Percentiles rank a stretch among this genome's conserved stretches.
Conservation (phyloP, 2,329 filamentous ascomycete species). For the Monilinia polystroma region DNA sequence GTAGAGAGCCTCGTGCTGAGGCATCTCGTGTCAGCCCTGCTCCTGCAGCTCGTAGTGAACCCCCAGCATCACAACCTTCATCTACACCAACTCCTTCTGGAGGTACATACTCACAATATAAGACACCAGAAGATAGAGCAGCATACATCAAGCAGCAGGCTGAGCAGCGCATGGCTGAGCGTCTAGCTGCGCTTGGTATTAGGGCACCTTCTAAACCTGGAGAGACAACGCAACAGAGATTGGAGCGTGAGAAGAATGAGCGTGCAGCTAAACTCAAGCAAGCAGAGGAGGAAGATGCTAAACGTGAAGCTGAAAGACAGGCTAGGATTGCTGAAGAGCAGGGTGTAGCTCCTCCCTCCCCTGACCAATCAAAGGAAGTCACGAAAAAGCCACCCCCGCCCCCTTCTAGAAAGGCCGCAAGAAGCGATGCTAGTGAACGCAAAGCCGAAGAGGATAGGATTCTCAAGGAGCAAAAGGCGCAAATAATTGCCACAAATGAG, state of each 20-base stretch:
- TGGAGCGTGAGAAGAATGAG: conserved; percentile 85
- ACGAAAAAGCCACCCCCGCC: conserved; percentile 77
- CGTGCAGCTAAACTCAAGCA: conserved; percentile 82
- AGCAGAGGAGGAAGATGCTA: conserved; percentile 91
- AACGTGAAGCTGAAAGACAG: conserved; percentile 83
- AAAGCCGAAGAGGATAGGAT: conserved; percentile 62
- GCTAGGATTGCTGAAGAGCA: conserved; percentile 41
- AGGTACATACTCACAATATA: conserved; percentile 77
- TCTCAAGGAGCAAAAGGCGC: conserved; percentile 70
- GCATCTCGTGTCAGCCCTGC: conserved; percentile 44
- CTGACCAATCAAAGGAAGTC: conserved; percentile 25
- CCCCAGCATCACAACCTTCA: conserved; percentile 49
- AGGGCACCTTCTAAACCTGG: conserved; percentile 76
- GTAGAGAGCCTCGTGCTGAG: conserved; percentile 40
- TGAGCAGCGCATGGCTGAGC: conserved; percentile 94
- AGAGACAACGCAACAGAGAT: conserved; percentile 78
- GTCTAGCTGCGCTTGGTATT: conserved; percentile 88
- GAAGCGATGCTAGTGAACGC: conserved; percentile 58
- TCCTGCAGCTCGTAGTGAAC: conserved; percentile 36
- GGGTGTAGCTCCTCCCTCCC: conserved; percentile 36
- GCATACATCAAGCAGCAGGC: conserved; percentile 97
- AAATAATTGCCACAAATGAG: conserved; percentile 69
- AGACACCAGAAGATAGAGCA: conserved; percentile 88
- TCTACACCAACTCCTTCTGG: conserved; percentile 50
- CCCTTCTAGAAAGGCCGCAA: conserved; percentile 69